These are phyloP conservation scores for Colletotrichum lupini DNA, from an alignment of 2,329 filamentous ascomycete genomes.

Conservation along the genomic window DNA sequence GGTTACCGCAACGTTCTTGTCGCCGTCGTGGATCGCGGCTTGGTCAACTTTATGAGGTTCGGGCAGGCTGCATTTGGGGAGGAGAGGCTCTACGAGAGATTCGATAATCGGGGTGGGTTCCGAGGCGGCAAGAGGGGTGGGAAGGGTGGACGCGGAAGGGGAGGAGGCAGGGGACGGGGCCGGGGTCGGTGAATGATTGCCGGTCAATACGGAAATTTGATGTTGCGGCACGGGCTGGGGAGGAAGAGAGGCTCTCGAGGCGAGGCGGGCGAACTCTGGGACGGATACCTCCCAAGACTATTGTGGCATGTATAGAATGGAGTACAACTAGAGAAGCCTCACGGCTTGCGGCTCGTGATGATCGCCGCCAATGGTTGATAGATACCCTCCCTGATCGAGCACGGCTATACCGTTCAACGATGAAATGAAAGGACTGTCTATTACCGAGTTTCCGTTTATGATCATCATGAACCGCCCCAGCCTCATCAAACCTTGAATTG, in stretches of 20 bases:
- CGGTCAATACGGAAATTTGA: slow-evolving; percentile 34
- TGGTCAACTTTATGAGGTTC: slow-evolving; percentile 88
- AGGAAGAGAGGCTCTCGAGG: neutral
- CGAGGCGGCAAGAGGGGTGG: slow-evolving; percentile 53
- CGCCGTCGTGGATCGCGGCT: slow-evolving; percentile 88
- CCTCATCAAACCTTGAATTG: neutral
- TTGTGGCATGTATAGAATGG: neutral
- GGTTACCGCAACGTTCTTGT: slow-evolving; percentile 86
- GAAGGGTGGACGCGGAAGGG: slow-evolving; percentile 56
- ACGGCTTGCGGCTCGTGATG: neutral
- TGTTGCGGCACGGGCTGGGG: slow-evolving; percentile 38
- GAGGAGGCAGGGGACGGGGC: slow-evolving; percentile 49
- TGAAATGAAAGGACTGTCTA: neutral
- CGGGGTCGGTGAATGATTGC: slow-evolving; percentile 39
- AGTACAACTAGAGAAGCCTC: neutral
- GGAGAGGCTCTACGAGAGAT: slow-evolving; percentile 76
- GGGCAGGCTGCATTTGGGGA: slow-evolving; percentile 83
- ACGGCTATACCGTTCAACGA: neutral
- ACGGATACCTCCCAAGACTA: neutral
- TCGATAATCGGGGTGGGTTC: slow-evolving; percentile 50
- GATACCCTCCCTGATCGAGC: neutral
- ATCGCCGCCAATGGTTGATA: neutral
- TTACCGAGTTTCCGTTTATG: neutral
- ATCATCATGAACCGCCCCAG: neutral
- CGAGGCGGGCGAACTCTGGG: neutral